Base-by-base conservation (phyloP, 257 asterid genomes). In the Lavandula angustifolia region DNA sequence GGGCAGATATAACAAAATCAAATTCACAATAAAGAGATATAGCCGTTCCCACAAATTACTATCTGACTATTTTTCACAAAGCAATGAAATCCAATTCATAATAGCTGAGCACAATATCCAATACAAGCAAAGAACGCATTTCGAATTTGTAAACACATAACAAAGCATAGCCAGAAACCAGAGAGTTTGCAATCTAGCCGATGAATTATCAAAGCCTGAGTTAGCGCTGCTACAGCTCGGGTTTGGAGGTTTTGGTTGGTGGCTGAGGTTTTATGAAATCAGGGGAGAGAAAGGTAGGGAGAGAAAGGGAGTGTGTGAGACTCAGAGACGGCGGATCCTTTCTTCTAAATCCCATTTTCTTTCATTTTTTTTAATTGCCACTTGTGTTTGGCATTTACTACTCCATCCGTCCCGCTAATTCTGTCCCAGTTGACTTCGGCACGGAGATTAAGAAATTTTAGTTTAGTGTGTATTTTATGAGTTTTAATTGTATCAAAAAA, bases 251-350 rank as follows among this genome's bases (percentile, higher is more conserved):
- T 64, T 73, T 42, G 67, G 73, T 71, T 62, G 68, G 79, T 74
- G 74, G 72, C 68, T 70, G 79, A 62, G 83, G 83, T 73, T 66
- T 67, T 67, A 53, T 60, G 75, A 49, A 64, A 49, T 54, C 55
- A 76, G 68, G 74, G 74, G 51, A 54, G 75, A 14, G 64, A 53
- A 31, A 41, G 22, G 5, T 53, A 33, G 54, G 9, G 11, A 42
- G n/a, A 40, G n/a, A 55, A 46, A 4, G 51, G 9, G 63, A 43
- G 66, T 40, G 53, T 29, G 68, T 8, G 55, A 63, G 81, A 70
- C 60, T 47, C 54, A 12, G 77, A 66, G 75, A 70, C 74, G 77
- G 79, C 79, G 75, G 44, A 60, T 31, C 62, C 41, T 53, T 61
- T 11, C 18, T 14, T 18, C 33, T 34, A 9, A 16, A 1, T 51